Conservation (phyloP, 495 filamentous ascomycete genomes). For the Annulohypoxylon moriforme region DNA sequence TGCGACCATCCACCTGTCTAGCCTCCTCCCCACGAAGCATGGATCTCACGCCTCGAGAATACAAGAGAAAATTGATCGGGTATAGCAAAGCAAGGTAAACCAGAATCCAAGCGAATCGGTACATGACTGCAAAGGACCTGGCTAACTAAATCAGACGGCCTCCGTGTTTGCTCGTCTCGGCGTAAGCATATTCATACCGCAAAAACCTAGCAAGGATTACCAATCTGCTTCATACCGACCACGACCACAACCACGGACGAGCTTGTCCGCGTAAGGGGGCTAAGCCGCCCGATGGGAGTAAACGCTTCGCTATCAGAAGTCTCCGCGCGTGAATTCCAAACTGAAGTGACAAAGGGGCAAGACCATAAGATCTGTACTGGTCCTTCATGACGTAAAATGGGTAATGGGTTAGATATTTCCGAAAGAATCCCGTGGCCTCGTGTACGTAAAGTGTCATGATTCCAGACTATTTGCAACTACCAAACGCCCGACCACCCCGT, state of each 20-base stretch:
- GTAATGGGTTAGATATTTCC: conserved; percentile 31
- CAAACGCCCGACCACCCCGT: conserved; percentile 46
- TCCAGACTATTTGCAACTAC: conserved; percentile 50
- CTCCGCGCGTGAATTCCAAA: conserved; percentile 31
- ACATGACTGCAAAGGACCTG: conserved; percentile 14
- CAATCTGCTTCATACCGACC: conserved; percentile 20
- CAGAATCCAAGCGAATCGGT: conserved; percentile 25
- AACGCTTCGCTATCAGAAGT: conserved; percentile 16
- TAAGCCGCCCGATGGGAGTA: background rate
- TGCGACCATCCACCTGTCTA: background rate
- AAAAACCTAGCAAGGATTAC: conserved; percentile 4
- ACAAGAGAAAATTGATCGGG: background rate
- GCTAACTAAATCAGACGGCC: conserved; percentile 19
- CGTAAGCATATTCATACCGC: conserved; percentile 15
- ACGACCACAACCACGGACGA: conserved; percentile 6
- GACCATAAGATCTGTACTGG: conserved; percentile 26
- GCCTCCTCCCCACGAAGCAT: background rate
- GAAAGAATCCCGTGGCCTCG: conserved; percentile 35
- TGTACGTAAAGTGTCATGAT: conserved; percentile 51
- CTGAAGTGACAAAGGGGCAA: conserved; percentile 33
- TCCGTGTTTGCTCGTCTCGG: conserved; percentile 8
- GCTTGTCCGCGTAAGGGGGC: background rate
- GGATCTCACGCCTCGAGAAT: conserved; percentile 11
- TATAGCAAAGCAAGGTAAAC: conserved; percentile 14
- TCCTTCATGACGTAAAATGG: conserved; percentile 33